phyloP scores from a whole-genome alignment of 371 early-diverging fungal genomes.

The Funneliformis caledonium region DNA sequence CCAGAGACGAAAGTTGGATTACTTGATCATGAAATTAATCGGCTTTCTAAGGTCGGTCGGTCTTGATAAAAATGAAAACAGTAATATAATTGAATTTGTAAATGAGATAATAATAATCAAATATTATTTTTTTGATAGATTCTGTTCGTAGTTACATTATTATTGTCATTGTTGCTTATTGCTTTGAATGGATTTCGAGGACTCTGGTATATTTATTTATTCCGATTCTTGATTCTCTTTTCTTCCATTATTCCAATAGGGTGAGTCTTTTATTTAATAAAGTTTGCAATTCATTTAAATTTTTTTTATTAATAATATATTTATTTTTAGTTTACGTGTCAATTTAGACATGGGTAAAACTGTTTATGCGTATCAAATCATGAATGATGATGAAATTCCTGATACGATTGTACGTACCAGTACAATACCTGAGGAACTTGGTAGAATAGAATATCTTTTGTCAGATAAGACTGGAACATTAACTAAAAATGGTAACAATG shows the following conservation, averaged over 20 bases:
- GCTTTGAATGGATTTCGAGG: slow-evolving; percentile 89
- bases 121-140: slow-evolving; percentile 54
- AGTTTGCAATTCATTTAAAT: not conserved
- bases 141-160: slow-evolving; percentile 83
- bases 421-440: slow-evolving; percentile 99
- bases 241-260: slow-evolving; percentile 98
- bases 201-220: slow-evolving; percentile 87
- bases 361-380: slow-evolving; percentile 86
- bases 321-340: slow-evolving; percentile 77
- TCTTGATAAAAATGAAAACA: not conserved
- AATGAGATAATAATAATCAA: not conserved
- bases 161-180: slow-evolving; percentile 86
- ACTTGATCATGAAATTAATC: slow-evolving; percentile 95
- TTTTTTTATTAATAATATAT: not conserved
- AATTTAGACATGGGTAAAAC: slow-evolving; percentile 98
- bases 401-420: slow-evolving; percentile 94
- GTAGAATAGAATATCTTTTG: slow-evolving; percentile 95
- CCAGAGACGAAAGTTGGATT: slow-evolving; percentile 96
- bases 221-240: slow-evolving; percentile 97
- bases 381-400: slow-evolving; percentile 78
- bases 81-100: not conserved
- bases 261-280: slow-evolving; percentile 42
- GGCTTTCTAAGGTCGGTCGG: slow-evolving; percentile 79
- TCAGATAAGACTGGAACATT: slow-evolving; percentile 99
- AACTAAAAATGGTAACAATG: slow-evolving; percentile 90